Conservation (phyloP, 306 rosid species). For the Mucuna pruriens region DNA sequence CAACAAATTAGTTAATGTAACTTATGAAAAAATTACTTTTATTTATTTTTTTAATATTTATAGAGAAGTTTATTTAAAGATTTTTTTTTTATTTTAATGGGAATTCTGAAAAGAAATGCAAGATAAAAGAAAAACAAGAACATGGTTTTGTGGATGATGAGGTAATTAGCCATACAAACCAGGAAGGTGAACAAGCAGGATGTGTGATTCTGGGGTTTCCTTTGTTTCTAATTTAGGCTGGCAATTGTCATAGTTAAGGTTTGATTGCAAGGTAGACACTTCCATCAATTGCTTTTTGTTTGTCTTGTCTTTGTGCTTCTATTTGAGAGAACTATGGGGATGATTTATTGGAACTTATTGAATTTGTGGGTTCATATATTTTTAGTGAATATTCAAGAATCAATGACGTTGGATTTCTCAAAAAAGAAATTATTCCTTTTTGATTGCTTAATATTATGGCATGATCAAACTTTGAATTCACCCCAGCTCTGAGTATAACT, state of each 20-base stretch:
- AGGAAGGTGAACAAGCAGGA: not conserved
- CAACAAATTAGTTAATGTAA: too few relatives aligned
- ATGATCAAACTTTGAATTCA: not conserved
- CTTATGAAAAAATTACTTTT: too few relatives aligned
- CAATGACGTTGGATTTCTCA: not conserved
- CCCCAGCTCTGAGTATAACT: not conserved
- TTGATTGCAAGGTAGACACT: not conserved
- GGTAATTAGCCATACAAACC: not conserved
- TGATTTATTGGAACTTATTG: not conserved
- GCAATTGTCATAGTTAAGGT: not conserved
- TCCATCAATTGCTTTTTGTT: not conserved
- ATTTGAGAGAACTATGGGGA: not conserved
- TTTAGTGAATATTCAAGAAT: not conserved
- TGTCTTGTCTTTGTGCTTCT: not conserved
- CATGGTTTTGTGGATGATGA: not conserved
- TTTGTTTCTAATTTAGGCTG: not conserved
- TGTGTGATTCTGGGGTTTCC: conserved; percentile 2
- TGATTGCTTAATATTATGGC: not conserved
- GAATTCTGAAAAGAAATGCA: not conserved
- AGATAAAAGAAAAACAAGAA: not conserved
- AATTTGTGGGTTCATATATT: not conserved
- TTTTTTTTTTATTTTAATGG: not conserved
- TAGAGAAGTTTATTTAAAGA: too few relatives aligned
- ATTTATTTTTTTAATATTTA: too few relatives aligned
- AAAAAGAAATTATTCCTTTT: not conserved